phyloP scores from a whole-genome alignment of 164 flowering plant genomes.

The Litsea cubeba region DNA sequence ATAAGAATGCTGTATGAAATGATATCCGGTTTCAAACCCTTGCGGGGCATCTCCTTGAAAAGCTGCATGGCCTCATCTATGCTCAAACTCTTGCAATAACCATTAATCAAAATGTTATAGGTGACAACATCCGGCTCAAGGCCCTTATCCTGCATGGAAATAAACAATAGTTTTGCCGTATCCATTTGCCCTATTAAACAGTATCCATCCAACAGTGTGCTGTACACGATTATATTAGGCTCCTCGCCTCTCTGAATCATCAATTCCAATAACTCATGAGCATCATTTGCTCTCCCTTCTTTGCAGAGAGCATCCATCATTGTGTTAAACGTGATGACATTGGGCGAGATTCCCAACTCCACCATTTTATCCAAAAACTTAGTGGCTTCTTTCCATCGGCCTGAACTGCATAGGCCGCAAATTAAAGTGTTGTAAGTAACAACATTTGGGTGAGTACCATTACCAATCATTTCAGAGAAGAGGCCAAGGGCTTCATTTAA shows the following conservation, averaged over 20 bases:
- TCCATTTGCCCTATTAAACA: conserved; percentile 15
- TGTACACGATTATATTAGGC: conserved; percentile 3
- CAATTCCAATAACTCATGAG: background rate
- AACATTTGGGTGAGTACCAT: conserved; percentile 3
- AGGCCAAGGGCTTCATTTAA: background rate
- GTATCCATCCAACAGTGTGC: conserved; percentile 12
- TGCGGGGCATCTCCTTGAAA: conserved; percentile 26
- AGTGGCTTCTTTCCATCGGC: conserved; percentile 7
- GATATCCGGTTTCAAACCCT: conserved; percentile 30
- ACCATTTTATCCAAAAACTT: conserved; percentile 7
- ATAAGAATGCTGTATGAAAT: conserved; percentile 34
- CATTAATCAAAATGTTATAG: conserved; percentile 44
- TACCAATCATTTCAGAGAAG: background rate
- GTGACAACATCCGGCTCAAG: conserved; percentile 22
- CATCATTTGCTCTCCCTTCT: conserved; percentile 7
- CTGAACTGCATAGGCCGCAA: conserved; percentile 3
- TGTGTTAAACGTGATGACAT: conserved; percentile 6
- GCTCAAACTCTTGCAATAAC: conserved; percentile 27
- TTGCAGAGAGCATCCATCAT: conserved; percentile 11
- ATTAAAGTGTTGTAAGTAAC: conserved; percentile 12
- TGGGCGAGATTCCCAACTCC: conserved; percentile 1
- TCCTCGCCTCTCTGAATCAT: conserved; percentile 9
- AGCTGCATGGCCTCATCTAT: conserved; percentile 32
- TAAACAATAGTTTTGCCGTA: conserved; percentile 32
- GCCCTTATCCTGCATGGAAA: conserved; percentile 29